Evolutionary conservation across 2,329 filamentous ascomycete genomes (phyloP).

Genomic region (Cladosporium cucumerinum): DNA sequence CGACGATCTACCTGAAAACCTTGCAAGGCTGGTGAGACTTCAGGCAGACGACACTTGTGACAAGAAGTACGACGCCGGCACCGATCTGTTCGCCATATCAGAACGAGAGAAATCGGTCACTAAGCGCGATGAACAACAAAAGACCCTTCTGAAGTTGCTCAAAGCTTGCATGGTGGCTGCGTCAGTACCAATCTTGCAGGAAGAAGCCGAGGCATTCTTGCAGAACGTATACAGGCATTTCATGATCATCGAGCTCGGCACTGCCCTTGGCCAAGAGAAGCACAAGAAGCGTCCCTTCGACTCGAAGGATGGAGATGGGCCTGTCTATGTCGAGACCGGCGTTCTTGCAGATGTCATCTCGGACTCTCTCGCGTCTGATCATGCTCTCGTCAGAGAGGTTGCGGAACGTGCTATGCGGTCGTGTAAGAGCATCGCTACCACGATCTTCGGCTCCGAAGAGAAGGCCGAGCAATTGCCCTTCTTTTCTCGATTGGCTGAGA

Average conservation of each 20-base stretch:
- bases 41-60: constrained; percentile 82
- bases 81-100: constrained; percentile 68
- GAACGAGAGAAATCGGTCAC: constrained; percentile 78
- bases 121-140: constrained; percentile 83
- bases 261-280: constrained; percentile 76
- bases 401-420: constrained; percentile 75
- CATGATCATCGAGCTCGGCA: constrained; percentile 82
- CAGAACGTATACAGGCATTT: constrained; percentile 85
- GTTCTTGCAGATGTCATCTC: constrained; percentile 85
- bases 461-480: constrained; percentile 75
- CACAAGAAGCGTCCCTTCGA: constrained; percentile 76
- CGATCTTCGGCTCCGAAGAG: constrained; percentile 72
- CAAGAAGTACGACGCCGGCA: constrained; percentile 67
- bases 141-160: constrained; percentile 76
- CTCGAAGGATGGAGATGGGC: constrained; percentile 80
- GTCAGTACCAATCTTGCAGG: constrained; percentile 68
- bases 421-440: constrained; percentile 70
- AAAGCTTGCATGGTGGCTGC: constrained; percentile 85
- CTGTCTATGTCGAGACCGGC: constrained; percentile 79
- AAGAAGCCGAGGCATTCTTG: constrained; percentile 71
- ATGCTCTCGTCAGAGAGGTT: constrained; percentile 73
- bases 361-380: constrained; percentile 84
- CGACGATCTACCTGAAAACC: constrained; percentile 84
- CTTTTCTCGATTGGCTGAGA: constrained; percentile 76
- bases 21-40: constrained; percentile 77